These are phyloP conservation scores for Blastomyces gilchristii DNA, from an alignment of 2,329 filamentous ascomycete genomes.

Conservation along the genomic window DNA sequence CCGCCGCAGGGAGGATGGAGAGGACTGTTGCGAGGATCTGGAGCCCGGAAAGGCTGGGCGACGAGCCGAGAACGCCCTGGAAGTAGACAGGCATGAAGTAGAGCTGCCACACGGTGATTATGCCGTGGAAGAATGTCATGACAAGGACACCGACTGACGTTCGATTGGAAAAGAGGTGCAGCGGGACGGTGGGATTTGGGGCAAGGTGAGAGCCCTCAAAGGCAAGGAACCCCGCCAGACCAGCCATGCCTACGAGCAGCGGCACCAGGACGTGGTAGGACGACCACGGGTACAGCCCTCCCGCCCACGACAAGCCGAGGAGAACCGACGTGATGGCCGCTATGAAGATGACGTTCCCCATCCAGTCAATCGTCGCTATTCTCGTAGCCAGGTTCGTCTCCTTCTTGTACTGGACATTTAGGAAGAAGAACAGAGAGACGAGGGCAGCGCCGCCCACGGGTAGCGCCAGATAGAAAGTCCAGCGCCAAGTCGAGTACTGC, in stretches of 20 bases:
- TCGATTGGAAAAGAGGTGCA: conserved; percentile 33
- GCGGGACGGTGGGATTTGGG: conserved; percentile 30
- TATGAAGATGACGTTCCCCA: conserved; percentile 26
- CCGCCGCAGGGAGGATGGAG: conserved; percentile 16
- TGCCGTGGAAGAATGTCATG: conserved; percentile 30
- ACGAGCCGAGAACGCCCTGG: conserved; percentile 28
- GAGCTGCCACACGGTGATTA: conserved; percentile 28
- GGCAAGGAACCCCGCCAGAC: conserved; percentile 27
- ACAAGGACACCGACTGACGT: conserved; percentile 25
- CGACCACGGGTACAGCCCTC: conserved; percentile 25
- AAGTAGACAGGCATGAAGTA: conserved; percentile 38
- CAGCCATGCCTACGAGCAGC: conserved; percentile 36
- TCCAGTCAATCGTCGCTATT: conserved; percentile 36
- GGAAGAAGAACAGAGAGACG: conserved; percentile 29
- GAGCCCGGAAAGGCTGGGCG: conserved; percentile 23
- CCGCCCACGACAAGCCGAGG: conserved; percentile 27
- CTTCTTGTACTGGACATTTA: conserved; percentile 30
- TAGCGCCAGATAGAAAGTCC: conserved; percentile 22
- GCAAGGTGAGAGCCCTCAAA: conserved; percentile 18
- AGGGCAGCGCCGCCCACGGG: conserved; percentile 16
- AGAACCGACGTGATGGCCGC: conserved; percentile 25
- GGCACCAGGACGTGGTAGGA: conserved; percentile 33
- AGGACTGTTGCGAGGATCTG: conserved; percentile 17
- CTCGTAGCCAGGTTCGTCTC: conserved; percentile 17
- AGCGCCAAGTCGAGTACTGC: conserved; percentile 19